Base-by-base conservation (phyloP, 1,139 yeast species). In the Debaryomycetaceae sp. region DNA sequence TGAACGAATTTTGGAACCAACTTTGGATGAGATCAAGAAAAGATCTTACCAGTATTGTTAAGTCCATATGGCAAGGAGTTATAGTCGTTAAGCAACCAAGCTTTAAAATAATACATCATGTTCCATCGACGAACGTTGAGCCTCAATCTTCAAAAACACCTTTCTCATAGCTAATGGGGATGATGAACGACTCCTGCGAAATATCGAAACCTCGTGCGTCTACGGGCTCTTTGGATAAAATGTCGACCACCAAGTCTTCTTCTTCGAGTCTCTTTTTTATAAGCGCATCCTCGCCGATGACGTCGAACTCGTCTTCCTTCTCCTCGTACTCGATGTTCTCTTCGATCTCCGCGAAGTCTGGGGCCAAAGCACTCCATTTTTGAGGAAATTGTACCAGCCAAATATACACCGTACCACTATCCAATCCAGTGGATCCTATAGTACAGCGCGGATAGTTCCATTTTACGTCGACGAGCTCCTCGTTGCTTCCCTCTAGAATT, bases 321-420 rank as follows among this genome's bases (percentile, higher is more conserved):
- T 91, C 99, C 50, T 82, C 81, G 62, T 91, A 91, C 49, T 87
- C 90, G 11, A 89, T 85, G 57, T 90, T 91, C 57, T 91, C 97
- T 59, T 91, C 97, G 37, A 91, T 83, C 61, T 91, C 98, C 44
- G 87, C 96, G 60, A 93, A 91, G 63, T 93, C 99, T 0, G 98
- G 98, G 0, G 98, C 98, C 53, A 91, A 72, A 0, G 97, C 96
- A 63, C 96, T 86, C 99, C 99, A 91, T 65, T 88, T 87, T 57
- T 90, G 97, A 0, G 96, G 95, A 36, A 87, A 81, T 39, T 80
- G 80, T 14, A 88, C 79, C 45, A 87, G 81, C 97, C 97, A 93
- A 41, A 87, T 62, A 59, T 88, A 90, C 1, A 91, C 77, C 24
- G 81, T 74, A 0, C 98, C 98, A 35, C 88, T 78, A 57, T 91